These are phyloP conservation scores for Camellia lanceoleosa DNA, from an alignment of 148 eudicot genomes.

Conservation along the genomic window DNA sequence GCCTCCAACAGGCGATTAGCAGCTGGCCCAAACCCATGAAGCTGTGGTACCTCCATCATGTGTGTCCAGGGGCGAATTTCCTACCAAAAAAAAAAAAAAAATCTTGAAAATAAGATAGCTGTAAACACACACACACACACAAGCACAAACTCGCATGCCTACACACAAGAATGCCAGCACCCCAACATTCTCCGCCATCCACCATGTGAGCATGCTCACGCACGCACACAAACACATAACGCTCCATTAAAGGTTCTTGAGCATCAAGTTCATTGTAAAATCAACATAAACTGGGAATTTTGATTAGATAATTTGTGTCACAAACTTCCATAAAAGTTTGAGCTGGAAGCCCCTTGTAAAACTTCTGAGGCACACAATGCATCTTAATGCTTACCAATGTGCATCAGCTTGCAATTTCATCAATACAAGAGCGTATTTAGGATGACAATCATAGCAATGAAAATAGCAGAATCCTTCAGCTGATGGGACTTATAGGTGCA, in stretches of 20 bases:
- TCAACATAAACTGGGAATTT: background rate
- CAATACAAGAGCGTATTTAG: background rate
- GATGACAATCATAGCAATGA: background rate
- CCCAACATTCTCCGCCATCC: background rate
- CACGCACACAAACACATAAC: background rate
- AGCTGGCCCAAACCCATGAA: conserved; percentile 98
- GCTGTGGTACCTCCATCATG: conserved; percentile 99
- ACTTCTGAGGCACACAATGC: background rate
- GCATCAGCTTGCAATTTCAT: background rate
- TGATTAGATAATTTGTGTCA: background rate
- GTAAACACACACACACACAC: background rate
- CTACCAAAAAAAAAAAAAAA: conserved; percentile 32
- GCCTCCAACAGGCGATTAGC: conserved; percentile 94
- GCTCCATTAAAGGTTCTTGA: background rate
- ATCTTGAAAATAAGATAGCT: background rate
- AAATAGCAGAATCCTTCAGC: background rate
- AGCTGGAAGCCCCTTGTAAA: background rate
- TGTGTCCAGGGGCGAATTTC: conserved; percentile 99
- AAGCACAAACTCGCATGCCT: conserved; percentile 7
- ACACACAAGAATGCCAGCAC: background rate
- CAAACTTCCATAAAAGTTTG: background rate
- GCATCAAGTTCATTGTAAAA: background rate
- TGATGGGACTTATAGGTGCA: background rate
- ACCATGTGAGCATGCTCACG: background rate
- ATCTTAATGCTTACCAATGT: background rate